Percentiles rank a stretch among this genome's conserved stretches.
phyloP scores from a whole-genome alignment of 345 rosid species.

The Arabidopsis thaliana region DNA sequence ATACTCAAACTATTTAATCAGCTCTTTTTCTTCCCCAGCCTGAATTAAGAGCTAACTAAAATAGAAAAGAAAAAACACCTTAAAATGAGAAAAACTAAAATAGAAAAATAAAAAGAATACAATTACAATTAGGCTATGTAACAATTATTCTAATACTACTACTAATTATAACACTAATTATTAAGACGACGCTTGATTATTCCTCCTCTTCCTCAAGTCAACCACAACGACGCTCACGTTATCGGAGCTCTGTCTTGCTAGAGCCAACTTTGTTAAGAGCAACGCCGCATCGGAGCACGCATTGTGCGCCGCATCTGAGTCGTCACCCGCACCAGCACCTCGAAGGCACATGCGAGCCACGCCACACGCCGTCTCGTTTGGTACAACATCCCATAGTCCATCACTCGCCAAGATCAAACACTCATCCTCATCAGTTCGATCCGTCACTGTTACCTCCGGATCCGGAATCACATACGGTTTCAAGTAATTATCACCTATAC shows the following conservation, averaged over 20 bases:
- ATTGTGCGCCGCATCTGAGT: slow-evolving; percentile 46
- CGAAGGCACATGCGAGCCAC: slow-evolving; percentile 74
- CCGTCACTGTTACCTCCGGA: slow-evolving; percentile 75
- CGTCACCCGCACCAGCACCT: slow-evolving; percentile 25
- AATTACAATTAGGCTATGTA: slow-evolving; percentile 44
- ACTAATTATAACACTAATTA: slow-evolving; percentile 4
- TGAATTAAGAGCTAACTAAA: slow-evolving; percentile 21
- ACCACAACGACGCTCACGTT: slow-evolving; percentile 94
- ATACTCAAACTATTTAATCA: neutral
- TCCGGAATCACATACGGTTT: slow-evolving; percentile 87
- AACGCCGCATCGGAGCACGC: slow-evolving; percentile 80
- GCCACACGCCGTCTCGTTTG: slow-evolving; percentile 79
- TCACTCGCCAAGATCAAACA: slow-evolving; percentile 84
- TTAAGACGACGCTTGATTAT: slow-evolving; percentile 4
- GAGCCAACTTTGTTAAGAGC: slow-evolving; percentile 73
- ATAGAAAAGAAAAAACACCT: neutral
- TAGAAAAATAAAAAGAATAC: neutral
- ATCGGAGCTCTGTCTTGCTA: slow-evolving; percentile 82
- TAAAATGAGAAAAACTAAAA: neutral
- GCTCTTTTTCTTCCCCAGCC: slow-evolving; percentile 29
- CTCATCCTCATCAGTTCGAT: slow-evolving; percentile 74
- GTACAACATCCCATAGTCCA: slow-evolving; percentile 95
- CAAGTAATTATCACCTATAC: slow-evolving; percentile 77
- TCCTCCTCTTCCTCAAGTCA: slow-evolving; percentile 58
- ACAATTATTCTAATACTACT: slow-evolving; percentile 33